A percentile compares a stretch with the other conserved stretches of the same genome.
Evolutionary conservation across 305 asterid genomes (phyloP).

Genomic region (Coffea humblotiana): DNA sequence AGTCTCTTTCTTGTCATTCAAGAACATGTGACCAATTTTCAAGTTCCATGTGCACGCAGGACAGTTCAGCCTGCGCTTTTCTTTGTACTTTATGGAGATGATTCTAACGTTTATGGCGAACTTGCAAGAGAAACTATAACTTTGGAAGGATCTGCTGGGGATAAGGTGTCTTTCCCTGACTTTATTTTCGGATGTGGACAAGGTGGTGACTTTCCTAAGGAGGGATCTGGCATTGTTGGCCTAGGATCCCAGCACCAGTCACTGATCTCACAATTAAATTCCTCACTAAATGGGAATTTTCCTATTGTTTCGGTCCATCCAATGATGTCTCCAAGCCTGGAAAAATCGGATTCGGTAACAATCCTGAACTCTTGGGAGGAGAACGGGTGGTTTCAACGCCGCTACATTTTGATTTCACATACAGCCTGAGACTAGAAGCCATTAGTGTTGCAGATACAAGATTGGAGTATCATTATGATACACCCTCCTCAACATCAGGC

Average conservation of each 20-base stretch:
- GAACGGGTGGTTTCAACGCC: conserved; percentile 47
- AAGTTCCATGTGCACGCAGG: background rate
- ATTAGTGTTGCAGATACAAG: conserved; percentile 36
- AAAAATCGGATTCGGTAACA: conserved; percentile 40
- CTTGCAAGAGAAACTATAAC: conserved; percentile 30
- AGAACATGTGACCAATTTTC: conserved; percentile 18
- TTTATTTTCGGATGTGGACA: conserved; percentile 48
- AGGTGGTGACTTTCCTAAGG: conserved; percentile 19
- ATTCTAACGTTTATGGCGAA: conserved; percentile 31
- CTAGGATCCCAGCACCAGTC: conserved; percentile 38
- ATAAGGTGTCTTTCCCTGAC: conserved; percentile 19
- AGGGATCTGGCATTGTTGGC: conserved; percentile 43
- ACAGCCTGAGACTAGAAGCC: conserved; percentile 41
- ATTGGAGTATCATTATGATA: conserved; percentile 2
- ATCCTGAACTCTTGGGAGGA: conserved; percentile 35
- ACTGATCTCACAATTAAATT: conserved; percentile 43
- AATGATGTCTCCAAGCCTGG: conserved; percentile 24
- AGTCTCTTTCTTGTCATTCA: conserved; percentile 26
- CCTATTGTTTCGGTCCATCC: conserved; percentile 46
- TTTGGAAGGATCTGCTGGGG: conserved; percentile 12
- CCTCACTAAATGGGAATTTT: conserved; percentile 32
- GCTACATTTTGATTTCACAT: conserved; percentile 16
- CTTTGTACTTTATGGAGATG: conserved; percentile 17
- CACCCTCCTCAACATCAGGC: conserved; percentile 2
- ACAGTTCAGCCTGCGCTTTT: conserved; percentile 16